phyloP scores from a whole-genome alignment of 306 rosid genomes.

The Alnus glutinosa region DNA sequence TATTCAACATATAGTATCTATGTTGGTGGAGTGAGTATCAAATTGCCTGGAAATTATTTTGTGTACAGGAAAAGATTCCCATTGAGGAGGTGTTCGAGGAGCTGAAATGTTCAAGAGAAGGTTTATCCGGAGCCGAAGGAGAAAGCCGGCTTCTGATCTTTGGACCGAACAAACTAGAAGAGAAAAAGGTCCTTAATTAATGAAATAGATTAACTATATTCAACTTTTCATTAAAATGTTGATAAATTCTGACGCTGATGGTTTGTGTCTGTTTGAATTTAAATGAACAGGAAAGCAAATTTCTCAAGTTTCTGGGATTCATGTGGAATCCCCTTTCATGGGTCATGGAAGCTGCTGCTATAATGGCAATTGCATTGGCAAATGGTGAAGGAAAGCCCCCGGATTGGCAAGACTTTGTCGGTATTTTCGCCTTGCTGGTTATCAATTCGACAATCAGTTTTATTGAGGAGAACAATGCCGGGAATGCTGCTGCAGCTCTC shows the following conservation, averaged over 20 bases:
- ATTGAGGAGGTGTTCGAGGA: conserved; percentile 90
- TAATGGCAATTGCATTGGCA: conserved; percentile 96
- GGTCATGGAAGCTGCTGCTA: conserved; percentile 98
- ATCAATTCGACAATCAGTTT: conserved; percentile 97
- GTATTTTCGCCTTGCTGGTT: conserved; percentile 75
- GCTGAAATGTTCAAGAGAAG: conserved; percentile 83
- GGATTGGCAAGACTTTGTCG: conserved; percentile 97
- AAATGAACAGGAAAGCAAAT: conserved; percentile 76
- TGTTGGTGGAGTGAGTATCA: not conserved
- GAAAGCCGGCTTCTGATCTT: conserved; percentile 79
- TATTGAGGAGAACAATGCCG: conserved; percentile 97
- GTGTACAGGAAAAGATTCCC: conserved; percentile 80
- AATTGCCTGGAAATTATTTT: conserved; percentile 22
- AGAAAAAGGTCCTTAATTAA: conserved; percentile 64
- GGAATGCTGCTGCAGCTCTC: conserved; percentile 98
- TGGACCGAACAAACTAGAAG: conserved; percentile 98
- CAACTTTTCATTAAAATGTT: not conserved
- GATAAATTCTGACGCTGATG: conserved; percentile 29
- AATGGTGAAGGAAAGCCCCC: conserved; percentile 88
- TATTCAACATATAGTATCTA: too few relatives aligned
- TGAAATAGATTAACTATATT: not conserved
- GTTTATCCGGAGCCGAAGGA: conserved; percentile 73
- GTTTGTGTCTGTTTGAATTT: conserved; percentile 8
- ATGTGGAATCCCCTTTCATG: conserved; percentile 99
- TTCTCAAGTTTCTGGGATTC: conserved; percentile 95